Conservation (phyloP, 2,329 filamentous ascomycete species). For the Seiridium cupressi region DNA sequence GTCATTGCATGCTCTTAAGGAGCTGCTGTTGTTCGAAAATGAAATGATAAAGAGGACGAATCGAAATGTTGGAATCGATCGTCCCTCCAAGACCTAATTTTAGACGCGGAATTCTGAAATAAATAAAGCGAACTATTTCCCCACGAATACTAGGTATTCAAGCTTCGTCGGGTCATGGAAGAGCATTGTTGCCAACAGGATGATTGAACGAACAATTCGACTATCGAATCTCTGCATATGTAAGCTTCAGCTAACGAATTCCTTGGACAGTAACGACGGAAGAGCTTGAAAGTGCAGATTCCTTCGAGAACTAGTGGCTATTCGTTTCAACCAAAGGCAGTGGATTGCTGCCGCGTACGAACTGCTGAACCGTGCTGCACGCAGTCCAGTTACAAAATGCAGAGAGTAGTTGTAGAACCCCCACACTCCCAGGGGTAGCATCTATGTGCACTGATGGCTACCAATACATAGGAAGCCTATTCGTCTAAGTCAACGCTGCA, state of each 20-base stretch:
- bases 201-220: neutral
- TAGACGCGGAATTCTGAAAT: too few species aligned
- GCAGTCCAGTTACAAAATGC: neutral
- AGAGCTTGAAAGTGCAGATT: too few species aligned
- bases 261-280: neutral
- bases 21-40: too few species aligned
- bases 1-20: neutral
- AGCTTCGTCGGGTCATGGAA: neutral
- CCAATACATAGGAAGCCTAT: too few species aligned
- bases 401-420: neutral
- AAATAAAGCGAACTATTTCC: neutral
- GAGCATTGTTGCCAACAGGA: neutral
- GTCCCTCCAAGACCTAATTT: too few species aligned
- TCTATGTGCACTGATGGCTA: neutral
- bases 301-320: too few species aligned
- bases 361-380: neutral
- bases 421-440: neutral
- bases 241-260: neutral
- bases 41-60: too few species aligned
- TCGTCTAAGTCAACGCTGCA: too few species aligned
- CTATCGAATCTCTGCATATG: neutral
- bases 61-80: too few species aligned
- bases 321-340: too few species aligned
- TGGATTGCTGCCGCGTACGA: neutral
- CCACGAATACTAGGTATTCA: neutral